phyloP scores from a whole-genome alignment of 192 early-diverging fungal species.

The Lobosporangium transversale region DNA sequence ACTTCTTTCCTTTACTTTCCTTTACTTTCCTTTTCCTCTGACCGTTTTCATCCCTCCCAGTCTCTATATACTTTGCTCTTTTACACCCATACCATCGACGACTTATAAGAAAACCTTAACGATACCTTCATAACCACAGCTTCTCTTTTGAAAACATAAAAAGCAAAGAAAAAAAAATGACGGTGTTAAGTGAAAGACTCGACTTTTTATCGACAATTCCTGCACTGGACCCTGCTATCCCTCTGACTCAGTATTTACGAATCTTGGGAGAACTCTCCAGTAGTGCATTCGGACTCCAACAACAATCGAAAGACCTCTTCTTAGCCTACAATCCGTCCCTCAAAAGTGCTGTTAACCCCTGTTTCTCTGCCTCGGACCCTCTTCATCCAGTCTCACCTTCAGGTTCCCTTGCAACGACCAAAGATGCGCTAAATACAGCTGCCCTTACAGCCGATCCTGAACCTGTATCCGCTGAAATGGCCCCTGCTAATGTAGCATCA shows the following conservation, averaged over 20 bases:
- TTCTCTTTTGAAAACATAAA: neutral
- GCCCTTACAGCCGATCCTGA: too few species aligned
- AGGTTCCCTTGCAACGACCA: neutral
- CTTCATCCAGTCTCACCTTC: too few species aligned
- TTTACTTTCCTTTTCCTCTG: neutral
- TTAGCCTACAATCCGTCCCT: conserved; percentile 1
- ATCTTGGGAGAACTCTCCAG: conserved; percentile 1
- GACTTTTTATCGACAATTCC: conserved; percentile 2
- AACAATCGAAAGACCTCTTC: conserved; percentile 5
- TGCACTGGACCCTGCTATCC: conserved; percentile 13
- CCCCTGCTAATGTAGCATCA: too few species aligned
- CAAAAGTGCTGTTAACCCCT: too few species aligned
- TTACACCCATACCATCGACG: neutral
- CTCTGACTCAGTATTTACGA: conserved; percentile 20
- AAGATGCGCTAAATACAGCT: too few species aligned
- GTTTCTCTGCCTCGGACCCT: too few species aligned
- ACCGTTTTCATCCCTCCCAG: neutral
- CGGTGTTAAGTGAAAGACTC: neutral
- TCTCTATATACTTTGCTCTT: neutral
- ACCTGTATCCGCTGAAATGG: too few species aligned
- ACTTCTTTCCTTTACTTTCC: neutral
- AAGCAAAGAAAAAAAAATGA: neutral
- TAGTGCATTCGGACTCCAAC: neutral
- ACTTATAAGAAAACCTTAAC: neutral
- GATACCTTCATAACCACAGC: neutral